phyloP scores from a whole-genome alignment of 306 rosid species.

The Glycyrrhiza uralensis region DNA sequence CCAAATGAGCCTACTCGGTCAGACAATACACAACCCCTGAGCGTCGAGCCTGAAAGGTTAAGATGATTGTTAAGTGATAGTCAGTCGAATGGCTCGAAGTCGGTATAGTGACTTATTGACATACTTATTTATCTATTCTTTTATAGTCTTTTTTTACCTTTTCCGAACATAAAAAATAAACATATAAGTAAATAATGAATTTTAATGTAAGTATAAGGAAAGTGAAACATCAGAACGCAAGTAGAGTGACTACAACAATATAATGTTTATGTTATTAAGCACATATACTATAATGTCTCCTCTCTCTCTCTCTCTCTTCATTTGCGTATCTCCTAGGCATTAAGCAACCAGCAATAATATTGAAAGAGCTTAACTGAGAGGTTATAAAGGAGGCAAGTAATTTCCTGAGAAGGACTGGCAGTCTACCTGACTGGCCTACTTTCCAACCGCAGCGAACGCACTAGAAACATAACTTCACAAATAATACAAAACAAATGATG shows the following conservation, averaged over 20 bases:
- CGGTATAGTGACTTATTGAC: too few relatives aligned
- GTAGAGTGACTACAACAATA: neutral
- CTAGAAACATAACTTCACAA: neutral
- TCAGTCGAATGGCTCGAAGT: too few relatives aligned
- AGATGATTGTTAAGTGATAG: too few relatives aligned
- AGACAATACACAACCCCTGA: too few relatives aligned
- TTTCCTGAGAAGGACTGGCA: slow-evolving; percentile 17
- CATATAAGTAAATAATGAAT: too few relatives aligned
- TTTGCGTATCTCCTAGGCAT: neutral
- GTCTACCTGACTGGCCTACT: slow-evolving; percentile 15
- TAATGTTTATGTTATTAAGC: too few relatives aligned
- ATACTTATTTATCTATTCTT: too few relatives aligned
- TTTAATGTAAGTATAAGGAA: too few relatives aligned
- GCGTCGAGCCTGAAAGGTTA: too few relatives aligned
- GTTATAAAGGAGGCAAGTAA: slow-evolving; percentile 32
- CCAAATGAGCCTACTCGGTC: too few relatives aligned
- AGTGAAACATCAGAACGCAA: neutral
- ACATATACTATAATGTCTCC: neutral
- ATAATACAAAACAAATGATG: slow-evolving; percentile 13
- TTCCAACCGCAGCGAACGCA: slow-evolving; percentile 24
- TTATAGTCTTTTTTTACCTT: too few relatives aligned
- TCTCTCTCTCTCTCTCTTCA: neutral
- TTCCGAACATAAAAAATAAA: too few relatives aligned
- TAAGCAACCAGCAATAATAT: neutral
- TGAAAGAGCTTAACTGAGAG: slow-evolving; percentile 16